Conservation (phyloP, 2,329 filamentous ascomycete species). For the Cercospora nicotianae region DNA sequence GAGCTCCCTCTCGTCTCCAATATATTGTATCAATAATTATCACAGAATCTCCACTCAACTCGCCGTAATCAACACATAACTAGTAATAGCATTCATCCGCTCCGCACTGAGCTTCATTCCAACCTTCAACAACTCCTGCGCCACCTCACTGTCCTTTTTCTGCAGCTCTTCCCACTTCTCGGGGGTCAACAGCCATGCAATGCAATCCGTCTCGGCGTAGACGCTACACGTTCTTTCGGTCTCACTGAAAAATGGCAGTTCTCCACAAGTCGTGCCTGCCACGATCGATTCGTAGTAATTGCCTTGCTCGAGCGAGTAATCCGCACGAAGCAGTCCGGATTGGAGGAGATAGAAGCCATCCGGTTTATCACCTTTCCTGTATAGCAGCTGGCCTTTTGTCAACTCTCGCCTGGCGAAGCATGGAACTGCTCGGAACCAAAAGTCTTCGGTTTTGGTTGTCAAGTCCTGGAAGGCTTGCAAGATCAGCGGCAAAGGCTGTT, state of each 20-base stretch:
- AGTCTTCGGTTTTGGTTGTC: slow-evolving; percentile 84
- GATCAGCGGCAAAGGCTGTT: slow-evolving; percentile 86
- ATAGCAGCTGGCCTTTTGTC: slow-evolving; percentile 69
- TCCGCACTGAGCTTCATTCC: slow-evolving; percentile 93
- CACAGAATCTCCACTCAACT: slow-evolving; percentile 32
- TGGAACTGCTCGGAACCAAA: slow-evolving; percentile 78
- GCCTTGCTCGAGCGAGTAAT: slow-evolving; percentile 89
- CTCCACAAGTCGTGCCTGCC: slow-evolving; percentile 90
- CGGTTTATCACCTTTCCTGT: slow-evolving; percentile 70
- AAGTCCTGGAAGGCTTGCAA: slow-evolving; percentile 93
- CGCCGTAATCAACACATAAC: slow-evolving; percentile 46
- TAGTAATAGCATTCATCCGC: slow-evolving; percentile 73
- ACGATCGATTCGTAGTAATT: slow-evolving; percentile 88
- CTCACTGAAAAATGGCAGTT: slow-evolving; percentile 93
- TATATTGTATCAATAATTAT: background rate
- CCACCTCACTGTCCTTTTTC: slow-evolving; percentile 70
- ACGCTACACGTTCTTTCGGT: slow-evolving; percentile 86
- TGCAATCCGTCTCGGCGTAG: slow-evolving; percentile 66
- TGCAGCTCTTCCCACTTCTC: slow-evolving; percentile 73
- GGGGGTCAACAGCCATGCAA: slow-evolving; percentile 76
- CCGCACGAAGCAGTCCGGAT: slow-evolving; percentile 80
- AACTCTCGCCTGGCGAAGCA: slow-evolving; percentile 75
- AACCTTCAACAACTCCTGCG: slow-evolving; percentile 78
- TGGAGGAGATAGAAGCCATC: slow-evolving; percentile 89
- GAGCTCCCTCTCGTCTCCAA: background rate